phyloP scores from a whole-genome alignment of 2,329 filamentous ascomycete genomes.

The Fusarium subglutinans region DNA sequence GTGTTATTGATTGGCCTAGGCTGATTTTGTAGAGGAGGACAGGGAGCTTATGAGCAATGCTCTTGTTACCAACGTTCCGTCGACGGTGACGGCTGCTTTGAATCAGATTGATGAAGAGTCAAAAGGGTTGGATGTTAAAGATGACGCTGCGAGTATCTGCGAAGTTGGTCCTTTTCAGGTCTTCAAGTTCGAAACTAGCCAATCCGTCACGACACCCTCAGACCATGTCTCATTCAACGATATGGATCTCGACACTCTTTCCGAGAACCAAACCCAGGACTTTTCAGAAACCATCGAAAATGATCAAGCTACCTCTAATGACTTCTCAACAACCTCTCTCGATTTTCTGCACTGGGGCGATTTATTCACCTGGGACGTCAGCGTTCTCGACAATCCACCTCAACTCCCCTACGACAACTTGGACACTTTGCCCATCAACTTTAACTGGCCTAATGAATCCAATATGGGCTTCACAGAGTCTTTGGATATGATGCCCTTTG shows the following conservation, averaged over 20 bases:
- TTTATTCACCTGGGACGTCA: conserved; percentile 36
- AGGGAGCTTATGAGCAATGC: conserved; percentile 32
- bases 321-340: background rate
- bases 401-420: conserved; percentile 12
- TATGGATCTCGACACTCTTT: conserved; percentile 19
- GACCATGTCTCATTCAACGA: conserved; percentile 12
- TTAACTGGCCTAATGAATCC: conserved; percentile 20
- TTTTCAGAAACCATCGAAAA: background rate
- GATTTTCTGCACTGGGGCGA: conserved; percentile 37
- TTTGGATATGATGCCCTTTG: background rate
- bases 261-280: conserved; percentile 1
- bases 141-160: background rate
- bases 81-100: conserved; percentile 28
- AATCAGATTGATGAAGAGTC: conserved; percentile 32
- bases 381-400: conserved; percentile 27
- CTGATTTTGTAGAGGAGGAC: conserved; percentile 3
- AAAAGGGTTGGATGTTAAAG: conserved; percentile 2
- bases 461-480: conserved; percentile 10
- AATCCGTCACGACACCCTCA: background rate
- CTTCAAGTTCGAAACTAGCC: conserved; percentile 25
- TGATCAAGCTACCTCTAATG: background rate
- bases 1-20: accelerated
- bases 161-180: conserved; percentile 30
- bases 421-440: conserved; percentile 2
- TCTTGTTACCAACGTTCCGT: conserved; percentile 11